Conservation (phyloP, 257 asterid genomes). For the Nicotiana sylvestris region DNA sequence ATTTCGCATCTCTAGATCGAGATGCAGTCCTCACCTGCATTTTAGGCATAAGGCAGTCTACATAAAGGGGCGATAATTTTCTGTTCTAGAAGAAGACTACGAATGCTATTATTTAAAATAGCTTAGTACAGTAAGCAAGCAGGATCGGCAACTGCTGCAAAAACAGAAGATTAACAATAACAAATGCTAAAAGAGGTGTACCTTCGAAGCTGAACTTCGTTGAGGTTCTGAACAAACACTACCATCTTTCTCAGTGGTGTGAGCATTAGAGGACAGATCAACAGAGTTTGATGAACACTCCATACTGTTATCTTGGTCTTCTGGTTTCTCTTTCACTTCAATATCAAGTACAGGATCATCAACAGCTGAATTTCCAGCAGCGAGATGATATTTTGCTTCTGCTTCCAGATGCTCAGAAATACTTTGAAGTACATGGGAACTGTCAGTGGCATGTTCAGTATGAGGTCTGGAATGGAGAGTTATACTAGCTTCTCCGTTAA, state of each 20-base stretch:
- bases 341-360: constrained; percentile 10
- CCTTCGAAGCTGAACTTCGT: constrained; percentile 33
- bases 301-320: constrained; percentile 17
- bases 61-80: neutral
- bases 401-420: constrained; percentile 18
- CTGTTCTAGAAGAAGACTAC: neutral
- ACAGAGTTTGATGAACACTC: constrained; percentile 16
- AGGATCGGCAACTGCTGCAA: neutral
- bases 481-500: constrained; percentile 9
- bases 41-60: neutral
- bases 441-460: constrained; percentile 10
- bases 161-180: neutral
- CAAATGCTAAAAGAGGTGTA: constrained; percentile 13
- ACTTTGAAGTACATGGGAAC: neutral
- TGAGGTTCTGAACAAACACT: constrained; percentile 8
- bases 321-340: constrained; percentile 21
- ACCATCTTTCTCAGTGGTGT: constrained; percentile 23
- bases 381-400: constrained; percentile 19
- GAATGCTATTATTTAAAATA: neutral
- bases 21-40: constrained; percentile 40
- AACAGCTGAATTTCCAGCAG: constrained; percentile 16
- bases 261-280: constrained; percentile 10
- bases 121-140: neutral
- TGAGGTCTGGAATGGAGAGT: constrained; percentile 21
- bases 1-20: constrained; percentile 21